Evolutionary conservation across 1,139 yeast species (phyloP).

Genomic region (Pneumocystis canis): DNA sequence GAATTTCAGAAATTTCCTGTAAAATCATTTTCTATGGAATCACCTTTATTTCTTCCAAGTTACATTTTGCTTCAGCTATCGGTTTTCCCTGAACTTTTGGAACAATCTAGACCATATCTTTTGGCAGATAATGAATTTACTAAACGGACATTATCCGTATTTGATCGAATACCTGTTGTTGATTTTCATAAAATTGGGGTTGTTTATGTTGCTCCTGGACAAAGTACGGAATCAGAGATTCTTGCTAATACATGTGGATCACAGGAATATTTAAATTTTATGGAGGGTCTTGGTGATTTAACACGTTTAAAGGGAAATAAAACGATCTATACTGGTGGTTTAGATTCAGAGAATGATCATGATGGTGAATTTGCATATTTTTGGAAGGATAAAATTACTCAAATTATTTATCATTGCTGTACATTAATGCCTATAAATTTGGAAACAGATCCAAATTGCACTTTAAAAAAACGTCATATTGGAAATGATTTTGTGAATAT

Average conservation of each 20-base stretch:
- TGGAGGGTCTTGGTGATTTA: constrained; percentile 44
- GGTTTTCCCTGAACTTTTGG: constrained; percentile 22
- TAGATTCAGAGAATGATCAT: constrained; percentile 49
- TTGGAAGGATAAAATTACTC: constrained; percentile 60
- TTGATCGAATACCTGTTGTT: constrained; percentile 67
- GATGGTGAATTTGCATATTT: constrained; percentile 68
- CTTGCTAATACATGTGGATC: constrained; percentile 56
- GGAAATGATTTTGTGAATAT: constrained; percentile 76
- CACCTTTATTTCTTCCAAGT: constrained; percentile 22
- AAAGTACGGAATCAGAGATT: constrained; percentile 47
- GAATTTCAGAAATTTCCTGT: neutral
- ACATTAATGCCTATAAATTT: constrained; percentile 51
- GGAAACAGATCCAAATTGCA: constrained; percentile 31
- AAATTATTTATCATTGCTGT: constrained; percentile 61
- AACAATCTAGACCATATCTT: constrained; percentile 27
- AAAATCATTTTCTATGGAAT: neutral
- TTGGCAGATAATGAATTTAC: constrained; percentile 37
- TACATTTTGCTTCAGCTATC: constrained; percentile 32
- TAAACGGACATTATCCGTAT: constrained; percentile 43
- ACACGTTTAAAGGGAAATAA: constrained; percentile 41
- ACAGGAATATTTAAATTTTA: constrained; percentile 41
- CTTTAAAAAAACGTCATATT: constrained; percentile 65
- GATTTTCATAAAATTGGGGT: constrained; percentile 71
- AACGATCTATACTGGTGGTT: constrained; percentile 60
- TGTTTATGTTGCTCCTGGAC: constrained; percentile 57